Evolutionary conservation across 2,329 filamentous ascomycete species (phyloP).

Genomic region (Incumbomyces delicatus): DNA sequence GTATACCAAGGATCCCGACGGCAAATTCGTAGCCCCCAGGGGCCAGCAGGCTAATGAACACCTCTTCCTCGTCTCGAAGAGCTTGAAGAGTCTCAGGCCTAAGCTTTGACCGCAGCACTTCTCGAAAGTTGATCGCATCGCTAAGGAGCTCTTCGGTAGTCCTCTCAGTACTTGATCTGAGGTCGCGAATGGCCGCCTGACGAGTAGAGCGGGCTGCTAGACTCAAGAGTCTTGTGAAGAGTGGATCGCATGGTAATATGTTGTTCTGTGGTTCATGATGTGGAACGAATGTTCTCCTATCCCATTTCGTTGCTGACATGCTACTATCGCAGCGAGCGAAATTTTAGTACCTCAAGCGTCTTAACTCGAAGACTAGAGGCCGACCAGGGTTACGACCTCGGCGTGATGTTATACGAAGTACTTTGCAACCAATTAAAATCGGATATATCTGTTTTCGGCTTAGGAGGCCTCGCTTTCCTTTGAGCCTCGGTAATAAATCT

Average conservation of each 20-base stretch:
- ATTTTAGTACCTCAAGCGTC: no score
- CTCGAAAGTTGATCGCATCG: conserved; percentile 25
- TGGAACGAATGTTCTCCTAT: conserved; percentile 23
- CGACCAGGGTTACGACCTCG: background rate
- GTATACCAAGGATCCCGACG: conserved; percentile 27
- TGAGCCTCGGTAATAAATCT: conserved; percentile 1
- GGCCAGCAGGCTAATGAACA: conserved; percentile 26
- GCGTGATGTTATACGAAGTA: no score
- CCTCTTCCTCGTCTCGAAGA: conserved; percentile 23
- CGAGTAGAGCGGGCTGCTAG: conserved; percentile 22
- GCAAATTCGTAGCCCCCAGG: conserved; percentile 30
- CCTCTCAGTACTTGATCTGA: conserved; percentile 26
- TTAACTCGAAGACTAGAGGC: background rate
- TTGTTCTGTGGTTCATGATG: conserved; percentile 21
- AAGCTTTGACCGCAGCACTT: conserved; percentile 15
- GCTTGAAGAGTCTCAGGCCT: conserved; percentile 15
- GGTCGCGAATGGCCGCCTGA: conserved; percentile 24
- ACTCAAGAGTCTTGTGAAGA: conserved; percentile 26
- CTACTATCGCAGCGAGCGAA: no score
- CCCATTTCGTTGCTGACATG: conserved; percentile 7
- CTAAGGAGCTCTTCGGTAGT: conserved; percentile 26
- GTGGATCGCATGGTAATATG: conserved; percentile 25
- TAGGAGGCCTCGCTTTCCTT: background rate
- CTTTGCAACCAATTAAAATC: no score
- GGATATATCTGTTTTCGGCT: no score